phyloP scores from a whole-genome alignment of 208 protist species.

The Trypanosoma boissoni region DNA sequence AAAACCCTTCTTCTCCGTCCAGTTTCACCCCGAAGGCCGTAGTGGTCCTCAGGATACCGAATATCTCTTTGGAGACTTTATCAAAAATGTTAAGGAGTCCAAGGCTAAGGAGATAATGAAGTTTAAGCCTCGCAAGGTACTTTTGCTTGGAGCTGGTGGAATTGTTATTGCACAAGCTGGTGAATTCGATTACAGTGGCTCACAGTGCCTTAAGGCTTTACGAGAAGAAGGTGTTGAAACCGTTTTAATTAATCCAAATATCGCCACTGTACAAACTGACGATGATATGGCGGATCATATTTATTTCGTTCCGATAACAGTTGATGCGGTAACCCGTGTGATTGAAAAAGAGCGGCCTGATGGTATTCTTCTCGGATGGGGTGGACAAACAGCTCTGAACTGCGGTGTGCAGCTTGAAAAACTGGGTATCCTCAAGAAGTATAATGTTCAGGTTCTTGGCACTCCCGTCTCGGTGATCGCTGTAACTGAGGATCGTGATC shows the following conservation, averaged over 20 bases:
- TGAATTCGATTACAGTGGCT: constrained; percentile 99
- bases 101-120: constrained; percentile 67
- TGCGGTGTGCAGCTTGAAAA: constrained; percentile 95
- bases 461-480: constrained; percentile 95
- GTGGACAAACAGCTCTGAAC: constrained; percentile 98
- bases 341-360: constrained; percentile 95
- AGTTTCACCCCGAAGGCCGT: constrained; percentile 98
- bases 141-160: constrained; percentile 94
- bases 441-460: constrained; percentile 95
- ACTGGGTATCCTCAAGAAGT: constrained; percentile 89
- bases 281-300: constrained; percentile 96
- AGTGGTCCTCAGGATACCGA: constrained; percentile 97
- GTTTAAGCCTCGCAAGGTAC: constrained; percentile 88
- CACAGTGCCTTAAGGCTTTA: constrained; percentile 97
- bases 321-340: constrained; percentile 92
- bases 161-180: constrained; percentile 98
- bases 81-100: constrained; percentile 74
- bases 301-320: constrained; percentile 97
- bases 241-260: constrained; percentile 99
- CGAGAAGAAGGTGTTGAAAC: constrained; percentile 97
- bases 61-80: constrained; percentile 97
- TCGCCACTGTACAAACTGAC: constrained; percentile 98
- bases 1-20: constrained; percentile 96
- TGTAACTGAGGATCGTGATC: constrained; percentile 96
- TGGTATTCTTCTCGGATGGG: constrained; percentile 96